Conservation (phyloP, 371 early-diverging fungal genomes). For the Haplosporangium sp. region DNA sequence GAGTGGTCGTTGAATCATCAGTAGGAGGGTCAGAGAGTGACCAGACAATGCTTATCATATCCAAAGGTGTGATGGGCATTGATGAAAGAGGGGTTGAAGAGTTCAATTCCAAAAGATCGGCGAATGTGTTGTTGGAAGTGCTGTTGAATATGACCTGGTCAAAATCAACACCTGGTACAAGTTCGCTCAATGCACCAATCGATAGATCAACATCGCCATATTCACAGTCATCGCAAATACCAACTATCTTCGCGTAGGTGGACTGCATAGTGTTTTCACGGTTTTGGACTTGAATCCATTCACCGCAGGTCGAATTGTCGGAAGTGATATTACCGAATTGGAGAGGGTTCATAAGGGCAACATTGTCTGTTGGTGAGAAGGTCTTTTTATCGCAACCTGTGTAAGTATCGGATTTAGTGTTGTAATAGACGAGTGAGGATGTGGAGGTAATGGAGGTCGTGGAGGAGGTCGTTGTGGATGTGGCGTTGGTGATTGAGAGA, state of each 20-base stretch:
- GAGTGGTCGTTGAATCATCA: neutral
- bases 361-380: slow-evolving; percentile 40
- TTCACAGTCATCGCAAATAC: slow-evolving; percentile 45
- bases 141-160: slow-evolving; percentile 22
- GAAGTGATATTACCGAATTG: slow-evolving; percentile 38
- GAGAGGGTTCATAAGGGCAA: slow-evolving; percentile 50
- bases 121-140: slow-evolving; percentile 15
- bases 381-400: slow-evolving; percentile 47
- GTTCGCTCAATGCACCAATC: slow-evolving; percentile 23
- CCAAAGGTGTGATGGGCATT: slow-evolving; percentile 23
- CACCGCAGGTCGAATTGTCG: slow-evolving; percentile 46
- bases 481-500: slow-evolving; percentile 21
- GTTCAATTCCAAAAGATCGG: slow-evolving; percentile 21
- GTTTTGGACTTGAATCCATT: slow-evolving; percentile 46
- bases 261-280: slow-evolving; percentile 41
- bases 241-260: slow-evolving; percentile 38
- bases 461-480: slow-evolving; percentile 17
- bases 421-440: slow-evolving; percentile 47
- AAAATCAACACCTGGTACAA: slow-evolving; percentile 29
- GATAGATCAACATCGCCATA: slow-evolving; percentile 36
- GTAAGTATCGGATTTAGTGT: slow-evolving; percentile 30
- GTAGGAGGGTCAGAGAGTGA: slow-evolving; percentile 28
- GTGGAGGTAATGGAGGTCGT: slow-evolving; percentile 7
- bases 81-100: slow-evolving; percentile 5
- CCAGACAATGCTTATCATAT: slow-evolving; percentile 42